A percentile compares a stretch with the other conserved stretches of the same genome.
These are phyloP conservation scores for Platanthera guangdongensis DNA, from an alignment of 106 monocot species.

Conservation along the genomic window DNA sequence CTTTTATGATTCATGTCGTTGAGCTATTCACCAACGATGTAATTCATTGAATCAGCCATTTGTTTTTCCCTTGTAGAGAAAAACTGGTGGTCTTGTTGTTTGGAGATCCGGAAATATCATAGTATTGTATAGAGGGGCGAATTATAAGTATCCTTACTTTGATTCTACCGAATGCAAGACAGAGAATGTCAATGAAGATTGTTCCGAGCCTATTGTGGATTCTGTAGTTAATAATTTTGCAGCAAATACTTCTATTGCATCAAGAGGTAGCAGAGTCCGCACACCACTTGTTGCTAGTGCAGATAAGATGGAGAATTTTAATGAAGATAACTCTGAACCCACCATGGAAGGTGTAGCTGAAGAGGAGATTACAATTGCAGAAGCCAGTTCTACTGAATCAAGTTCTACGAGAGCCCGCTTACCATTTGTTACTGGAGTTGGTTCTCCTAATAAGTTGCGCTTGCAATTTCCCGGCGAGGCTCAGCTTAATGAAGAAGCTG, in stretches of 20 bases:
- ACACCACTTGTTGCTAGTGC: slow-evolving; percentile 41
- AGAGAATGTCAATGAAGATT: not conserved
- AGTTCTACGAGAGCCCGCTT: slow-evolving; percentile 5
- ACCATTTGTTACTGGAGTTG: slow-evolving; percentile 61
- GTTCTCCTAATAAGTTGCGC: slow-evolving; percentile 62
- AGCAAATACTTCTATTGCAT: slow-evolving; percentile 10
- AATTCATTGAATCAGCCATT: not conserved
- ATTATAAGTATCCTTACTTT: slow-evolving; percentile 91
- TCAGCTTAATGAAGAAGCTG: slow-evolving; percentile 71
- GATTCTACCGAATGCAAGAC: not conserved
- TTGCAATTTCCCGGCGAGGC: slow-evolving; percentile 70
- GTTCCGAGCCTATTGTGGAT: too few species aligned
- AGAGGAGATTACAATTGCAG: slow-evolving; percentile 2
- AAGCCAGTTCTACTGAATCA: slow-evolving; percentile 10
- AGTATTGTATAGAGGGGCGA: slow-evolving; percentile 73
- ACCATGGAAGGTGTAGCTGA: slow-evolving; percentile 4
- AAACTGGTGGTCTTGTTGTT: slow-evolving; percentile 96
- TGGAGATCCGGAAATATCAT: slow-evolving; percentile 95
- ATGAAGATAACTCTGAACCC: slow-evolving; percentile 13
- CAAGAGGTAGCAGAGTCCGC: slow-evolving; percentile 2
- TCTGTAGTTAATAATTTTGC: too few species aligned
- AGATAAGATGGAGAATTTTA: not conserved
- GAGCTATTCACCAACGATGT: not conserved
- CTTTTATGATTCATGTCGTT: not conserved
- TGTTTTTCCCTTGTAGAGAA: slow-evolving; percentile 48